A percentile compares a stretch with the other conserved stretches of the same genome.
These are phyloP conservation scores for Cryptococcus sp. DNA, from an alignment of 1,284 basidiomycete genomes.

Conservation along the genomic window DNA sequence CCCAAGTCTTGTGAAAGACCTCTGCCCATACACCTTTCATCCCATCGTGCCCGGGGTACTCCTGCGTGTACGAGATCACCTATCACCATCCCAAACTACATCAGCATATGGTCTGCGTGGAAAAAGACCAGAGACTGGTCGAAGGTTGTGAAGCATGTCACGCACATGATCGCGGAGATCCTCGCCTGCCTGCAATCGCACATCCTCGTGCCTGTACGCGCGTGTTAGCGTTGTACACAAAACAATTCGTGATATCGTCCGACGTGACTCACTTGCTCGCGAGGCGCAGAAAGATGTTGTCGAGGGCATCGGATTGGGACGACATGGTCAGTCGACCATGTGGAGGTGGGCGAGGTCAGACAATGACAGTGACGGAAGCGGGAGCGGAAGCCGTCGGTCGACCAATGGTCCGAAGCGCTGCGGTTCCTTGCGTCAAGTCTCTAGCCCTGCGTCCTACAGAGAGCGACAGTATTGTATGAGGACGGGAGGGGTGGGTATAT, in stretches of 20 bases:
- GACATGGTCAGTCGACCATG: constrained; percentile 34
- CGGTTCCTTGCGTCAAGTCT: too few relatives aligned
- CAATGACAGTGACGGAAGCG: background rate
- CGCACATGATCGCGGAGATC: constrained; percentile 43
- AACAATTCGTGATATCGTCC: background rate
- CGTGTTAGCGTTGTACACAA: background rate
- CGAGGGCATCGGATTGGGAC: constrained; percentile 45
- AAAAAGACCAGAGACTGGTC: background rate
- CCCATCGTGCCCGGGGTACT: constrained; percentile 50
- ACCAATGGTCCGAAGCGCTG: too few relatives aligned
- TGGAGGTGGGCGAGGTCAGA: constrained; percentile 6
- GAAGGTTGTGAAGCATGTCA: background rate
- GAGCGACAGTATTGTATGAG: too few relatives aligned
- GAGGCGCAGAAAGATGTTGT: constrained; percentile 45
- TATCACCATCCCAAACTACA: constrained; percentile 5
- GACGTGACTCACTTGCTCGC: constrained; percentile 34
- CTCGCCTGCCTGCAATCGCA: constrained; percentile 30
- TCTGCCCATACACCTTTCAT: constrained; percentile 53
- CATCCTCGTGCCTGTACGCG: constrained; percentile 28
- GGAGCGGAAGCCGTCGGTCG: too few relatives aligned
- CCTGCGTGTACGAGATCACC: constrained; percentile 45
- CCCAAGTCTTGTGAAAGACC: constrained; percentile 56
- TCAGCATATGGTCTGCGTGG: background rate
- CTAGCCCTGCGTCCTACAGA: too few relatives aligned
- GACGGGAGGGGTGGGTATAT: too few relatives aligned